Percentiles rank a stretch among this genome's conserved stretches.
These are phyloP conservation scores for Epichloe gansuensis DNA, from an alignment of 2,329 filamentous ascomycete species.

Conservation along the genomic window DNA sequence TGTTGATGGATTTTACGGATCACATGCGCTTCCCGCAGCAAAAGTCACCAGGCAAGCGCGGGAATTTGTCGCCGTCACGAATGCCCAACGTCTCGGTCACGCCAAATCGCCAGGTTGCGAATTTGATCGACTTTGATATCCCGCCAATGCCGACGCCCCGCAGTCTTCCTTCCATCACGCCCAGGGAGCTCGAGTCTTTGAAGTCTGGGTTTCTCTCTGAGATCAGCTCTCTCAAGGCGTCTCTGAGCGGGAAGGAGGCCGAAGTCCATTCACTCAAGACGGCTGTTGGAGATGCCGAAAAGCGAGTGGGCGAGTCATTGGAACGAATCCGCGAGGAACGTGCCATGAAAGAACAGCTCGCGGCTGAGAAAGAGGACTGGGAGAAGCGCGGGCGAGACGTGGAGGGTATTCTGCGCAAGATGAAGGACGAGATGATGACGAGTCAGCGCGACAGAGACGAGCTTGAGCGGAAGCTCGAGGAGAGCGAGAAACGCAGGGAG, in stretches of 20 bases:
- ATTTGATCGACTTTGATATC: slow-evolving; percentile 66
- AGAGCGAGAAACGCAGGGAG: slow-evolving; percentile 60
- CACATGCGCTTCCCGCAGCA: slow-evolving; percentile 39
- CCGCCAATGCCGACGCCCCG: slow-evolving; percentile 87
- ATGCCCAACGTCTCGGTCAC: slow-evolving; percentile 25
- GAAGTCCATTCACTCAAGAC: slow-evolving; percentile 79
- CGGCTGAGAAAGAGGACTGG: slow-evolving; percentile 68
- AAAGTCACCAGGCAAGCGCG: slow-evolving; percentile 33
- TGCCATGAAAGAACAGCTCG: slow-evolving; percentile 54
- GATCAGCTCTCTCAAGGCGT: slow-evolving; percentile 87
- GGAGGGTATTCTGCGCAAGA: slow-evolving; percentile 64
- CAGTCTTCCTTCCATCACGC: slow-evolving; percentile 80
- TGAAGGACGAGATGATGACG: slow-evolving; percentile 68
- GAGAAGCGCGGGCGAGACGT: slow-evolving; percentile 77
- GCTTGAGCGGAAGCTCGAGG: slow-evolving; percentile 61
- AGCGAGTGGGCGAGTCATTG: slow-evolving; percentile 74
- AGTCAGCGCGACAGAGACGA: slow-evolving; percentile 72
- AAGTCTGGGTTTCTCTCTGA: slow-evolving; percentile 87
- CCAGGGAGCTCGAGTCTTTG: slow-evolving; percentile 80
- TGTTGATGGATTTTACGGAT: slow-evolving; percentile 80
- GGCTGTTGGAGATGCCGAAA: slow-evolving; percentile 80
- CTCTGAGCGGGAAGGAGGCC: slow-evolving; percentile 82
- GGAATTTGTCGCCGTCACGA: slow-evolving; percentile 18
- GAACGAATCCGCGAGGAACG: slow-evolving; percentile 73
- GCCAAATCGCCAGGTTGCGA: slow-evolving; percentile 44